A percentile compares a stretch with the other conserved stretches of the same genome.
Evolutionary conservation across 331 rosid genomes (phyloP).

Genomic region (Phaseolus coccineus): DNA sequence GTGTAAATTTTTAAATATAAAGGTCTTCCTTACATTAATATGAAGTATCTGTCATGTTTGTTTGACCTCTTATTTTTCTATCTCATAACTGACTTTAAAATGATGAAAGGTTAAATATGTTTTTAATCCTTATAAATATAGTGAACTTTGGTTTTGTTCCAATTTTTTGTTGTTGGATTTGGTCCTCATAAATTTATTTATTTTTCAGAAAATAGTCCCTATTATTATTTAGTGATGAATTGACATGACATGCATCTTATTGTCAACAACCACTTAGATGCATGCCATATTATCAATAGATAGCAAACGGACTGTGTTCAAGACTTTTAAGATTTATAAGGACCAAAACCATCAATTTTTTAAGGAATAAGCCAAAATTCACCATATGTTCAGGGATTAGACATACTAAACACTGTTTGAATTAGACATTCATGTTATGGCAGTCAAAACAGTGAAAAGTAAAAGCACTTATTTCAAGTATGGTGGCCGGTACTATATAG

Average conservation of each 20-base stretch:
- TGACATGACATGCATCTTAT: not conserved
- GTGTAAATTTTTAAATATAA: conserved; percentile 9
- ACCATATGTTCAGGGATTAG: not conserved
- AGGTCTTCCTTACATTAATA: not conserved
- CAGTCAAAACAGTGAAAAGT: conserved; percentile 9
- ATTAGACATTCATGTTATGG: not conserved
- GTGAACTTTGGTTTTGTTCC: not conserved
- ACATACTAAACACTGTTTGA: not conserved
- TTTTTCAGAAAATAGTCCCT: not conserved
- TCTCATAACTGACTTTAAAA: conserved; percentile 26
- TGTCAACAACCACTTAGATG: not conserved
- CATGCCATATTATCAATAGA: not conserved
- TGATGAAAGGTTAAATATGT: conserved; percentile 3
- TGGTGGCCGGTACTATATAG: conserved; percentile 22
- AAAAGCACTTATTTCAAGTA: conserved; percentile 2
- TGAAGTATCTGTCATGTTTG: not conserved
- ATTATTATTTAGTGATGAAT: not conserved
- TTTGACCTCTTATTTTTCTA: not conserved
- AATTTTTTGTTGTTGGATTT: not conserved
- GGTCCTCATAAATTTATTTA: not conserved
- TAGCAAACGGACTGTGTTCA: not conserved
- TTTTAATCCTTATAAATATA: not conserved
- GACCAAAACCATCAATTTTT: not conserved
- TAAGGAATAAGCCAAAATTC: not conserved
- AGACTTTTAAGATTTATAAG: not conserved